Evolutionary conservation across 2,329 filamentous ascomycete species (phyloP), one percentile per base, ranked within the genome.

Genomic region (Colletotrichum sublineola): DNA sequence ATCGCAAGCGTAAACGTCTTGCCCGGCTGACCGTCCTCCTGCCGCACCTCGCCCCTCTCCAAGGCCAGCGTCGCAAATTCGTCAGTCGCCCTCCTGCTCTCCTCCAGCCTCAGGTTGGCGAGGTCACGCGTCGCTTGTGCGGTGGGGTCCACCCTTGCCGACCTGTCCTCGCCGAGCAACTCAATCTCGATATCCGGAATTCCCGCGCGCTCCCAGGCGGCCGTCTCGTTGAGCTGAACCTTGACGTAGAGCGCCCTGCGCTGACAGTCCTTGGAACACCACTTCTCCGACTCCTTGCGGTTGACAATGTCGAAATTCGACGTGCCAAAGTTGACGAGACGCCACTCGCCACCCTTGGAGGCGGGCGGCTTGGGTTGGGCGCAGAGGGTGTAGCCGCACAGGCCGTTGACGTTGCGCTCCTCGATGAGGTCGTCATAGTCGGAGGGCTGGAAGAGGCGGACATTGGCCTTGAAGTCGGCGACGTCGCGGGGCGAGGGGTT

Each of bases 361-460:
- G 88, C 85, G 42, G 86, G 85, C 42, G 87, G 85, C 50, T 90
- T 91, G n/a, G 89, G 86, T 20, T 87, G 87, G 0, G 89, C 83
- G 81, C 96, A 99, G 38, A 98, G 86, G 0, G 89, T 86, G 80
- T 98, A 98, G 1, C 95, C 96, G 82, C 96, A 99, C 29, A 89
- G 87, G 55, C 88, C 89, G 76, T 94, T 92, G 75, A 94, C 92
- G 80, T 97, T 97, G 77, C 96, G 93, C 85, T 99, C 96, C 75
- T 93, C 89, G 73, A 98, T 91, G 62, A 98, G 85, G 75, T 94
- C 93, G 79, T 97, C 94, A 84, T 97, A 97, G 84, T 99, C 96
- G 65, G 89, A 87, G 0, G 95, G 94, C 79, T 96, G 94, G 82
- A 98, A 98, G 55, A 90, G 86, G 12, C 87, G 84, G 33, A 98